A percentile compares a stretch with the other conserved stretches of the same genome.
phyloP scores from a whole-genome alignment of 257 asterid genomes.

The Avicennia marina region DNA sequence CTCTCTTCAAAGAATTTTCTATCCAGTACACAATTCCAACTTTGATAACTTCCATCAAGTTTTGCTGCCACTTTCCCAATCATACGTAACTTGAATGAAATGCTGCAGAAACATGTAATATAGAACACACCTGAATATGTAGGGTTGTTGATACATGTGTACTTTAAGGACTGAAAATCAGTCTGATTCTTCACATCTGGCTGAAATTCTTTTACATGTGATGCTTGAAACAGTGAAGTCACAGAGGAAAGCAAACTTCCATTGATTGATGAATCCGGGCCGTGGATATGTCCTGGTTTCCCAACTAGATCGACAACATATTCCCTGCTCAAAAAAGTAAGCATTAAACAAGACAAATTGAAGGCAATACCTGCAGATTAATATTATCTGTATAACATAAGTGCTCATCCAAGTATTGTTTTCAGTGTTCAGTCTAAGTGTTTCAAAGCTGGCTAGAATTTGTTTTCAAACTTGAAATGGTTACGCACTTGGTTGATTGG shows the following conservation, averaged over 20 bases:
- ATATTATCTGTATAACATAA: background rate
- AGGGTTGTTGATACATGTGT: slow-evolving; percentile 28
- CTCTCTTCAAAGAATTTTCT: no score
- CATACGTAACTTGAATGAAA: slow-evolving; percentile 4
- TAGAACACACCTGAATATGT: slow-evolving; percentile 46
- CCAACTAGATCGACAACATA: slow-evolving; percentile 92
- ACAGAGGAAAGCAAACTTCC: slow-evolving; percentile 54
- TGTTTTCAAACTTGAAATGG: background rate
- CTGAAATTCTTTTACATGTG: slow-evolving; percentile 72
- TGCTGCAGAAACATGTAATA: slow-evolving; percentile 2
- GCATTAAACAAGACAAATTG: slow-evolving; percentile 9
- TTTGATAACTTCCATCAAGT: background rate
- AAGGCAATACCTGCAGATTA: background rate
- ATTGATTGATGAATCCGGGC: slow-evolving; percentile 80
- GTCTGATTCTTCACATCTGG: slow-evolving; percentile 34
- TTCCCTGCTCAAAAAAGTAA: slow-evolving; percentile 54
- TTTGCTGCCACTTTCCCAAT: background rate
- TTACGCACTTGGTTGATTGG: background rate
- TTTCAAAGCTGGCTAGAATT: background rate
- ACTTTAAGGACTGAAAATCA: slow-evolving; percentile 39
- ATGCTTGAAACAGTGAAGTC: slow-evolving; percentile 79
- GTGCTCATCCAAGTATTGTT: background rate
- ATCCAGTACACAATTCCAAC: no score
- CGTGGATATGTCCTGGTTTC: slow-evolving; percentile 75
- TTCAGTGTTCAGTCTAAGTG: background rate